Percentiles rank a stretch among this genome's conserved stretches.
These are phyloP conservation scores for Erysimum cheiranthoides DNA, from an alignment of 345 rosid species.

Conservation along the genomic window DNA sequence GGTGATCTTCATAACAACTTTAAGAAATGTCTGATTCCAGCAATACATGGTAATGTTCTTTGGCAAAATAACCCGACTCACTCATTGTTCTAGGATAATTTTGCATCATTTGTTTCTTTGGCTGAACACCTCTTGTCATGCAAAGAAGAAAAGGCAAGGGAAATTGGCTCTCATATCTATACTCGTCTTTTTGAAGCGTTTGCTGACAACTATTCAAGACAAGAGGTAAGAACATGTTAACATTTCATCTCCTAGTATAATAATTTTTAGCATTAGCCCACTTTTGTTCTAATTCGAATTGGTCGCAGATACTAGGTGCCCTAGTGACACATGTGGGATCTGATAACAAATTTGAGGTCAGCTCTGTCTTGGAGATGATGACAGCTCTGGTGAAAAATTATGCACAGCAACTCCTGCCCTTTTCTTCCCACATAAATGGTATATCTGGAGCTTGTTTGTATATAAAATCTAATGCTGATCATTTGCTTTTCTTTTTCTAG, in stretches of 20 bases:
- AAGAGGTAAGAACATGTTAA: conserved; percentile 60
- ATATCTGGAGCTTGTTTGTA: conserved; percentile 25
- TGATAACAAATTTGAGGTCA: conserved; percentile 69
- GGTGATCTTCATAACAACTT: conserved; percentile 48
- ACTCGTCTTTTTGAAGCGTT: conserved; percentile 70
- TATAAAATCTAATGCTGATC: conserved; percentile 3
- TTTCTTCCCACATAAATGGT: conserved; percentile 86
- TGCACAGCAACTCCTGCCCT: conserved; percentile 66
- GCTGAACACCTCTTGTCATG: conserved; percentile 71
- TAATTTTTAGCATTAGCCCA: background rate
- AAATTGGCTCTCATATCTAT: conserved; percentile 65
- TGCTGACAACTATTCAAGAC: conserved; percentile 66
- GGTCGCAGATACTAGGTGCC: conserved; percentile 75
- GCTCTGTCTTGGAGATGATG: conserved; percentile 77
- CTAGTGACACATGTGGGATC: conserved; percentile 88
- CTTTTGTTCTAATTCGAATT: conserved; percentile 32
- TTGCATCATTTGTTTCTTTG: conserved; percentile 71
- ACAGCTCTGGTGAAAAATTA: conserved; percentile 62
- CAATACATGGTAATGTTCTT: conserved; percentile 20
- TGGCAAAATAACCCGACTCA: conserved; percentile 24
- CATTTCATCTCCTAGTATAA: conserved; percentile 4
- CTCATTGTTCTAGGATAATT: conserved; percentile 62
- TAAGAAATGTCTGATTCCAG: conserved; percentile 21
- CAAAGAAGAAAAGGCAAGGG: conserved; percentile 83
- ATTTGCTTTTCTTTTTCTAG: conserved; percentile 12